These are phyloP conservation scores for Aspergillus sp. DNA, from an alignment of 2,329 filamentous ascomycete genomes.

Conservation along the genomic window DNA sequence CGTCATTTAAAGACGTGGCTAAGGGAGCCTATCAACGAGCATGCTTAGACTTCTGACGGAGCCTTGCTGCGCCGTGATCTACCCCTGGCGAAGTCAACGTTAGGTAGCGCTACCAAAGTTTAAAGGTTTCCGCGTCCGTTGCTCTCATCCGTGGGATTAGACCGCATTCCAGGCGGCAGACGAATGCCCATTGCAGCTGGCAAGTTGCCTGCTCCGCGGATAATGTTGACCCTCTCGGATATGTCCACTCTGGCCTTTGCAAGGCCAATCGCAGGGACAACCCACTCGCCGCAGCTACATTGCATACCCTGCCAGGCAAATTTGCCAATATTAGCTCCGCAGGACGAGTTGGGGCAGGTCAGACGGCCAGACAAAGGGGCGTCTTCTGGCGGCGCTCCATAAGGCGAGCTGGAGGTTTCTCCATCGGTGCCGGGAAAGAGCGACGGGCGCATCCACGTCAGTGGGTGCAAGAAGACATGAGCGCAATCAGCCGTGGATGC, in stretches of 20 bases:
- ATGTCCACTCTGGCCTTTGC: constrained; percentile 83
- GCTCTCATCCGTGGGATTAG: constrained; percentile 11
- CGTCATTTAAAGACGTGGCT: background rate
- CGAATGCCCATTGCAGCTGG: constrained; percentile 38
- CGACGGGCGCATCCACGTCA: constrained; percentile 90
- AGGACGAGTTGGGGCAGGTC: constrained; percentile 76
- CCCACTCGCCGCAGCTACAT: constrained; percentile 88
- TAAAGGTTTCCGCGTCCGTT: constrained; percentile 19
- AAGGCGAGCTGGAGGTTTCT: constrained; percentile 16
- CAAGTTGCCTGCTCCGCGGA: constrained; percentile 22
- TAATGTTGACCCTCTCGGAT: constrained; percentile 37
- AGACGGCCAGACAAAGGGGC: constrained; percentile 82
- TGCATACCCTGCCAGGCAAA: constrained; percentile 96
- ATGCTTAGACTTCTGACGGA: background rate
- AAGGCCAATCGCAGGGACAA: constrained; percentile 86
- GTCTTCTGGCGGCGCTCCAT: constrained; percentile 54
- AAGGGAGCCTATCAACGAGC: background rate
- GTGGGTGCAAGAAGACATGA: constrained; percentile 86
- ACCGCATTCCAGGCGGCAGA: constrained; percentile 42
- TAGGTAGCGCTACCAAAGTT: background rate
- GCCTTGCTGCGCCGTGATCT: background rate
- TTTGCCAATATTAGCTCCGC: constrained; percentile 80
- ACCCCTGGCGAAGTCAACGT: background rate
- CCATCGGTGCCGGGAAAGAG: constrained; percentile 51
- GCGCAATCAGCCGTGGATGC: constrained; percentile 58